Base-by-base conservation (phyloP, 1,284 basidiomycete genomes). In the Boletus semigastroideus region DNA sequence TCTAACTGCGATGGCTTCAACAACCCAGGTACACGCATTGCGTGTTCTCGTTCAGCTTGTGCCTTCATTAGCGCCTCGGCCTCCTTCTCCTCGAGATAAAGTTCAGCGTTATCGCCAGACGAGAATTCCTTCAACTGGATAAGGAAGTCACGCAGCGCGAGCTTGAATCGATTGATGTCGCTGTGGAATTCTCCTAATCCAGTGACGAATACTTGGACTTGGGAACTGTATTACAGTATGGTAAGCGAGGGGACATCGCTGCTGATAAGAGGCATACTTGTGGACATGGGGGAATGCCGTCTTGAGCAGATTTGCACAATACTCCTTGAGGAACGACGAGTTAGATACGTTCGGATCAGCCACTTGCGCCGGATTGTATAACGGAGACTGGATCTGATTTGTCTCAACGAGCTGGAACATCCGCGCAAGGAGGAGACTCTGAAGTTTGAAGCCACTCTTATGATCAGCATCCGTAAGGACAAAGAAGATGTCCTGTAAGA, bases 391-490 rank as follows among this genome's bases (percentile, higher is more conserved):
- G 60, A 98, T 91, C 48, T 81, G 74, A 64, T 88, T 87, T 42
- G 80, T 83, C 72, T 96, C 92, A 43, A 97, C 92, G 36, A 99
- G 83, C 69, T 94, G 90, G 81, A 96, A 97, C 76, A 99, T 83
- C 37, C 93, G 84, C 13, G 94, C 92, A 41, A 99, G 83, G n/a
- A 98, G 78, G 59, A 90, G 74, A 60, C 87, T 89, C 72, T 95
- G 93, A 53, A 93, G 79, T 73, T 95, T 95, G 79, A 96, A 95
- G 19, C 94, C 95, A 66, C 92, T 94, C 85, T 99, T 98, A 79
- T 99, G 96, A 72, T 98, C 96, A 13, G 96, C 87, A 68, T 99
- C 96, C 25, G 96, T 99, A 48, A 99, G 80, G 44, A 99, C 96
- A 65, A 90, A 98, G 82, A 99, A 97, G 53, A 94, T 93, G 69